Evolutionary conservation across 495 filamentous ascomycete genomes (phyloP), one percentile per base, ranked within the genome.

Genomic region (Neurospora sp.): DNA sequence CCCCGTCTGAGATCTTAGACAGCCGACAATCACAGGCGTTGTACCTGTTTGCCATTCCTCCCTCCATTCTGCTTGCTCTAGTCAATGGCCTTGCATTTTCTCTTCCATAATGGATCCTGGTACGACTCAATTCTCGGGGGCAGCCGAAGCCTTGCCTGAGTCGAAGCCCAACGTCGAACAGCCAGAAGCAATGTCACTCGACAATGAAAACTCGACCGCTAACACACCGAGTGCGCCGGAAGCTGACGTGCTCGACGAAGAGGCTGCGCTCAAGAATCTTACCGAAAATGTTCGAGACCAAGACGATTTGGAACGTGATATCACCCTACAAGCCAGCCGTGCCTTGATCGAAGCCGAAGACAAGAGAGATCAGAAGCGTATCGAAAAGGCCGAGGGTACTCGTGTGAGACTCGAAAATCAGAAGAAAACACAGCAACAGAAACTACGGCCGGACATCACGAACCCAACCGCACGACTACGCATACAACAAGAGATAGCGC

Each of bases 321-420:
- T 94, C 73, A 86, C 84, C 10, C 74, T 82, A 17, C 84, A 97
- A 84, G 94, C 95, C 1, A 94, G 93, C 75, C 87, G 88, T 73
- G 83, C 92, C 12, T 85, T 98, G 65, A 88, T 88, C 38, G 92
- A 94, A 74, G 91, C 92, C 76, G 94, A 95, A 35, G 90, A 98
- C 78, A 93, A 96, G 81, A 88, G 91, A 69, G 96, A 99, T 75
- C 87, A 89, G 72, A 96, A 93, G 78, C 89, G 95, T 72, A 87
- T 97, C 70, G 92, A 95, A 69, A 96, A 93, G 79, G 89, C 92
- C 1, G 81, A 87, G 69, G 80, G 75, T 2, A 89, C 89, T 42
- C 91, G 89, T 77, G 84, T 88, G 3, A 84, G 82, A 68, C 80
- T 87, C 9, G 79, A 81, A n/a, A 74, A 61, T 8, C 82, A 87